phyloP scores from a whole-genome alignment of 805 yeast species.

The Komagataella populi region DNA sequence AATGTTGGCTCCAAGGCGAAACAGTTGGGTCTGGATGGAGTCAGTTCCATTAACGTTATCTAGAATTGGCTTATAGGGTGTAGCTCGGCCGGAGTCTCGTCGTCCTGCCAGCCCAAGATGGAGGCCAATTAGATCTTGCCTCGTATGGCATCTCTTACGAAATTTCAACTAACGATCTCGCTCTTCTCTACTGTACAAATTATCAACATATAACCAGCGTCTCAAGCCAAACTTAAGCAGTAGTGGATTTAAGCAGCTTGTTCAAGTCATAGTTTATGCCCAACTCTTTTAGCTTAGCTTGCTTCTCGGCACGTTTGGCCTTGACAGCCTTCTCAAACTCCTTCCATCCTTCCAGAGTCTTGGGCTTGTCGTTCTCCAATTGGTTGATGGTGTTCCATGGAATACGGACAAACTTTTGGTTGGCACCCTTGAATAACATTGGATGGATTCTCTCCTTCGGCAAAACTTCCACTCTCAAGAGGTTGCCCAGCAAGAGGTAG shows the following conservation, averaged over 20 bases:
- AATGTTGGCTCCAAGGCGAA: background rate
- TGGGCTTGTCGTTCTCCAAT: conserved; percentile 41
- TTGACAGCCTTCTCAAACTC: conserved; percentile 33
- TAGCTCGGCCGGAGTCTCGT: background rate
- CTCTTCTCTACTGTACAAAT: background rate
- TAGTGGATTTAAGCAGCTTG: background rate
- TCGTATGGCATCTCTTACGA: background rate
- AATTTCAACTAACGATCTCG: background rate
- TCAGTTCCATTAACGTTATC: background rate
- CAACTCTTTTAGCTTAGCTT: conserved; percentile 32
- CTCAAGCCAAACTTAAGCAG: background rate
- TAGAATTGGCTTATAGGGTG: background rate
- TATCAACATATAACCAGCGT: background rate
- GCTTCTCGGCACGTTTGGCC: conserved; percentile 26
- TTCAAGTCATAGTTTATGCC: conserved; percentile 19
- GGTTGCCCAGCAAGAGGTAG: conserved; percentile 78
- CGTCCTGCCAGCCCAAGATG: background rate
- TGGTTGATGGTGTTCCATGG: conserved; percentile 47
- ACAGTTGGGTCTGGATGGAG: background rate
- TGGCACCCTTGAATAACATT: conserved; percentile 45
- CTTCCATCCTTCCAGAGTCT: conserved; percentile 43
- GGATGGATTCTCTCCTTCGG: conserved; percentile 45
- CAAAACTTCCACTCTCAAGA: conserved; percentile 44
- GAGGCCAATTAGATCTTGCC: too few relatives aligned
- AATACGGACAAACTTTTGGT: conserved; percentile 37